A percentile compares a stretch with the other conserved stretches of the same genome.
Conservation (phyloP, 2,329 filamentous ascomycete species). For the Verticillium longisporum region DNA sequence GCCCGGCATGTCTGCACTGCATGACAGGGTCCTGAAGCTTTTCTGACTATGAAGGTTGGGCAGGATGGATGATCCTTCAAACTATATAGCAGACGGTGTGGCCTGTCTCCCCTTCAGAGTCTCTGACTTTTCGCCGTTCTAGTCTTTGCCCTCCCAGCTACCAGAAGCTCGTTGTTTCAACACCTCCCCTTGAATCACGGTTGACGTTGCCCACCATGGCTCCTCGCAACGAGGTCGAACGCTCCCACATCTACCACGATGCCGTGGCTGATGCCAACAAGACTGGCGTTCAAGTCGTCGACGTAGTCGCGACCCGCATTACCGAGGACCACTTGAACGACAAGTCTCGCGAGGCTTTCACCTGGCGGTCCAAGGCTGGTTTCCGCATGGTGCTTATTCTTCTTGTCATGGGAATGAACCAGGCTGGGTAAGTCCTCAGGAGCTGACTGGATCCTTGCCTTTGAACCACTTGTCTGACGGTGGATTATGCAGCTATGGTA, state of each 20-base stretch:
- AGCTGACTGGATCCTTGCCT: neutral
- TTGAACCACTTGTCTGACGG: neutral
- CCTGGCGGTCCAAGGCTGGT: conserved; percentile 30
- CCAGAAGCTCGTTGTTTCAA: neutral
- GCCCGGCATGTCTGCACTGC: neutral
- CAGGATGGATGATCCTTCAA: neutral
- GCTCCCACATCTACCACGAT: conserved; percentile 15
- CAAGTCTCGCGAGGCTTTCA: conserved; percentile 32
- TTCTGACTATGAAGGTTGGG: neutral
- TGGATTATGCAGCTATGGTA: conserved; percentile 22
- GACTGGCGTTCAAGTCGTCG: conserved; percentile 29
- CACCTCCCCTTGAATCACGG: neutral
- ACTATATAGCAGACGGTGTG: neutral
- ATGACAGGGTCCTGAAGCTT: neutral
- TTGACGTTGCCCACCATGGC: conserved; percentile 6
- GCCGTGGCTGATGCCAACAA: conserved; percentile 22
- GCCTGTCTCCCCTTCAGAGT: neutral
- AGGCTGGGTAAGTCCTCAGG: conserved; percentile 24
- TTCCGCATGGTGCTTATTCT: conserved; percentile 33
- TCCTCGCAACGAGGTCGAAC: conserved; percentile 7
- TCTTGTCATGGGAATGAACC: conserved; percentile 38
- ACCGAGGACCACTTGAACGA: conserved; percentile 37
- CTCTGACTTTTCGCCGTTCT: neutral
- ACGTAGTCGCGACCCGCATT: conserved; percentile 34
- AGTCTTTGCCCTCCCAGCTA: neutral